phyloP scores from a whole-genome alignment of 2,329 filamentous ascomycete genomes.

The Fusarium praegraminearum region DNA sequence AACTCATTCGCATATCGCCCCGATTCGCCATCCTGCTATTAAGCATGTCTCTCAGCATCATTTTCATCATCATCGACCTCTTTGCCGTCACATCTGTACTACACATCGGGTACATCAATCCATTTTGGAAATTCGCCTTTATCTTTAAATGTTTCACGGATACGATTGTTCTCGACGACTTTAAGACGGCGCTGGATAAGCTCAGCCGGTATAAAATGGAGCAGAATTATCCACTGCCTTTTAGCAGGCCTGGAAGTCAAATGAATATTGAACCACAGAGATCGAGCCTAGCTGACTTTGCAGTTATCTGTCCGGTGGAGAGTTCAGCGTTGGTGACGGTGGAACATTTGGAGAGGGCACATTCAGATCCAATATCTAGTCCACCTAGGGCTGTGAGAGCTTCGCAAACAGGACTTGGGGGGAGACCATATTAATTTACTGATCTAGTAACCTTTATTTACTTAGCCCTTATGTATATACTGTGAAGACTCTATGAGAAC shows the following conservation, averaged over 20 bases:
- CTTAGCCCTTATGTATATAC: too few relatives aligned
- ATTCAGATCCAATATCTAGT: background rate
- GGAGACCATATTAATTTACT: too few relatives aligned
- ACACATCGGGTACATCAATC: constrained; percentile 48
- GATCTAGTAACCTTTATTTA: too few relatives aligned
- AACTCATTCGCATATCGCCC: constrained; percentile 70
- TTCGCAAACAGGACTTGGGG: background rate
- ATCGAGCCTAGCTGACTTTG: rapidly evolving
- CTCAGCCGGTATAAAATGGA: constrained; percentile 34
- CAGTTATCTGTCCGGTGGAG: background rate
- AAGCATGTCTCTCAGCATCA: constrained; percentile 70
- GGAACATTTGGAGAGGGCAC: constrained; percentile 2
- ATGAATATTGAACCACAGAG: background rate
- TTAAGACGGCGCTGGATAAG: constrained; percentile 68
- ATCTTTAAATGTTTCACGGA: constrained; percentile 72
- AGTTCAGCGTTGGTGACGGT: background rate
- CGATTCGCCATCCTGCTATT: constrained; percentile 72
- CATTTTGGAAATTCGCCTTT: constrained; percentile 39
- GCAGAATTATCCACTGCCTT: constrained; percentile 19
- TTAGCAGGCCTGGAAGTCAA: constrained; percentile 19
- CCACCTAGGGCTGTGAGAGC: background rate
- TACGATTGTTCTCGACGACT: constrained; percentile 75
- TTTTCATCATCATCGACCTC: constrained; percentile 72
- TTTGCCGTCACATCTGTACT: constrained; percentile 67
- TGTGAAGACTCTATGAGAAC: too few relatives aligned